Percentiles rank a stretch among this genome's conserved stretches.
Conservation (phyloP, 2,329 filamentous ascomycete genomes). For the Tolypocladium pustulatum region DNA sequence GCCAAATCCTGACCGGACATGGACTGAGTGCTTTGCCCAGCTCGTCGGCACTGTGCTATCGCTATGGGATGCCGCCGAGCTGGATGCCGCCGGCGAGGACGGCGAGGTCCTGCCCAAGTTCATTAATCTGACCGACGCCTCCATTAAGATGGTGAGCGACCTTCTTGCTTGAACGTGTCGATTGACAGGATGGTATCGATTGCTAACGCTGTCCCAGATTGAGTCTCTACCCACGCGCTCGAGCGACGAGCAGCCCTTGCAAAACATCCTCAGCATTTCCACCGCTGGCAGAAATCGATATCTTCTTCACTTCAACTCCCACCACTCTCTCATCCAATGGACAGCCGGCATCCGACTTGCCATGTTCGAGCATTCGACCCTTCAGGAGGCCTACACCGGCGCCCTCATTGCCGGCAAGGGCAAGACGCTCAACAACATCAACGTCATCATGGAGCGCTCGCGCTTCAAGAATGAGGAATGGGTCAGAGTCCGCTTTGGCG, state of each 20-base stretch:
- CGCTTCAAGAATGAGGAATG: conserved; percentile 76
- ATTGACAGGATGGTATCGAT: background rate
- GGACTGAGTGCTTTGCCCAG: conserved; percentile 96
- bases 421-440: conserved; percentile 80
- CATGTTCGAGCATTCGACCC: conserved; percentile 85
- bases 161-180: background rate
- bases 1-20: conserved; percentile 75
- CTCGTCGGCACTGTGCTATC: conserved; percentile 91
- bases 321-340: conserved; percentile 90
- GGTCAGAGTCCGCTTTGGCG: conserved; percentile 90
- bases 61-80: conserved; percentile 86
- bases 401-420: conserved; percentile 93
- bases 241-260: conserved; percentile 64
- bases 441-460: conserved; percentile 73
- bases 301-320: conserved; percentile 89
- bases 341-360: conserved; percentile 85
- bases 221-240: conserved; percentile 82
- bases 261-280: conserved; percentile 92
- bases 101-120: conserved; percentile 83
- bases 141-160: conserved; percentile 80
- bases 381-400: conserved; percentile 95
- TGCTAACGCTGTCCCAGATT: conserved; percentile 41
- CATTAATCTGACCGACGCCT: conserved; percentile 94
- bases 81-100: conserved; percentile 78
- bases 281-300: conserved; percentile 95